Evolutionary conservation across 257 asterid species (phyloP), one percentile per base, ranked within the genome.

Genomic region (Jasminum sambac): DNA sequence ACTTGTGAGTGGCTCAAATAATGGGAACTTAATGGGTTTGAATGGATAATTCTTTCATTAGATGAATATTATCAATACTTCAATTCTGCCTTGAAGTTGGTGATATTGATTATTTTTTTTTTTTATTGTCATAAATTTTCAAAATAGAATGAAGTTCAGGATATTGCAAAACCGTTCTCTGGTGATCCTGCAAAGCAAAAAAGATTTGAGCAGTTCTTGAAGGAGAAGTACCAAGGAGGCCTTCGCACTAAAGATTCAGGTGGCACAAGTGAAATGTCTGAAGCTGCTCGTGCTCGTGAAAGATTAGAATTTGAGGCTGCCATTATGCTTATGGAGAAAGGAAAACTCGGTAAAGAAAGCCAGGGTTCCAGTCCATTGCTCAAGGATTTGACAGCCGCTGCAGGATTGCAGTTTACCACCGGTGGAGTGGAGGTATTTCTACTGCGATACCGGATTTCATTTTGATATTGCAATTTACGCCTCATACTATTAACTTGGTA

Each of bases 231-330:
- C 30, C 89, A 71, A 64, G 99, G 99, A 52, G 99, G 99, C 68
- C 96, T 91, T 68, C 91, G 98, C 75, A 78, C 88, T 62, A 94
- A 82, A 77, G 96, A 91, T 64, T 80, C 89, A 63, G 90, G 96
- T 74, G 98, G 96, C 69, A 41, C 96, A 71, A 89, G 97, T 81
- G 76, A 80, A 71, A 85, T 94, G 96, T 88, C 99, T 73, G 99
- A 94, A 87, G 85, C 93, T 77, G 91, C 85, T 69, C 99, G 99
- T 76, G 99, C 99, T 72, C 99, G 98, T 76, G 99, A 94, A 83
- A 84, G 90, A 72, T 82, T 94, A 67, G 98, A 94, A 75, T 94
- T 94, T 81, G 99, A 94, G 72, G 74, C 92, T 71, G 96, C 95
- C 42, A 98, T 92, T 2, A 83, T 77, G 66, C 83, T 88, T 59